A percentile compares a stretch with the other conserved stretches of the same genome.
Conservation (phyloP, 805 yeast genomes). For the Cyberlindnera nakhonratchasimensis region DNA sequence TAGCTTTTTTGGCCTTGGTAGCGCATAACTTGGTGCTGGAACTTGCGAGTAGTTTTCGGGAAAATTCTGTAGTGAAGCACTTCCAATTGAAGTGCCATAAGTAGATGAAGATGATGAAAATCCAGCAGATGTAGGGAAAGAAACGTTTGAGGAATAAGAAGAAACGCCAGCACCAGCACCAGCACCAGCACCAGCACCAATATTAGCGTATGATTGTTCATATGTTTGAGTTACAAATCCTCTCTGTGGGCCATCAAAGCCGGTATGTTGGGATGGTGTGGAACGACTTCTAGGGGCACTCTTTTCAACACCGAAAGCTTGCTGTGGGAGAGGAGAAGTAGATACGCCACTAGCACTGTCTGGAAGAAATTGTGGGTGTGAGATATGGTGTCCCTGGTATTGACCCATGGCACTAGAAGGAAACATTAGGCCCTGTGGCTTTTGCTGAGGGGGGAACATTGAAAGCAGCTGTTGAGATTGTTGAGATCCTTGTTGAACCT, state of each 20-base stretch:
- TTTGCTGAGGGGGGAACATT: conserved; percentile 2
- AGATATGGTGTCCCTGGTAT: background rate
- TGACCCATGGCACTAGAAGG: background rate
- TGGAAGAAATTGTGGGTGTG: background rate
- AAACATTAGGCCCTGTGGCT: background rate
- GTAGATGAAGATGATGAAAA: too few species aligned
- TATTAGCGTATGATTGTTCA: background rate
- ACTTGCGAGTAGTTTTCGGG: conserved; percentile 1
- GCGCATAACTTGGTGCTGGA: background rate
- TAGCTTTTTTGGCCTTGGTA: background rate
- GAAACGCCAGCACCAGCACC: too few species aligned
- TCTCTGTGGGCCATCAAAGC: background rate
- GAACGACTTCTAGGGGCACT: background rate
- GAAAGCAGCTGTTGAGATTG: conserved; percentile 3
- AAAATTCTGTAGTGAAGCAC: too few species aligned
- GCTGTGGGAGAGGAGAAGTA: background rate
- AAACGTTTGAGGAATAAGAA: too few species aligned
- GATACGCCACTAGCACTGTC: background rate
- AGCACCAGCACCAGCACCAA: too few species aligned
- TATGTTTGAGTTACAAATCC: background rate
- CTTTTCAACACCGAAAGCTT: background rate
- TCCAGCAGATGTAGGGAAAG: too few species aligned
- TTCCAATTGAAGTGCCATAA: too few species aligned
- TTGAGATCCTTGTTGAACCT: background rate
- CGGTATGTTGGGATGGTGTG: background rate